phyloP scores from a whole-genome alignment of 768 basidiomycete species.

The Amanita jacksonii region DNA sequence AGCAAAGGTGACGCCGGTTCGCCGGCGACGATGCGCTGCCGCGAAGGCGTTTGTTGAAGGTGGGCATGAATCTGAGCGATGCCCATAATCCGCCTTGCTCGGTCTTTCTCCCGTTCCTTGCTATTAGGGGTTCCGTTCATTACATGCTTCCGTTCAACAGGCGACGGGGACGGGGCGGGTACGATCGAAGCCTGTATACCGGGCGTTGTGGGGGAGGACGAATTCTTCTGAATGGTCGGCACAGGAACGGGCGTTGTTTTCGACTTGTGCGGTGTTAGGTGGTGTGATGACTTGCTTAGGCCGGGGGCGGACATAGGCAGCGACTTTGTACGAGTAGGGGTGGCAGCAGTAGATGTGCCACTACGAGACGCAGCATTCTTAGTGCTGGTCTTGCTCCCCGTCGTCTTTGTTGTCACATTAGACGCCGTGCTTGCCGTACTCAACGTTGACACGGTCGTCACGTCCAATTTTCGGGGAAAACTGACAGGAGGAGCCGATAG shows the following conservation, averaged over 20 bases:
- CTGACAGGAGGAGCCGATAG: background rate
- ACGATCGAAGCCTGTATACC: no score
- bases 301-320: no score
- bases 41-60: conserved; percentile 11
- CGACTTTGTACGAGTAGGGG: no score
- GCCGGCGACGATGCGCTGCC: conserved; percentile 11
- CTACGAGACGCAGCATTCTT: background rate
- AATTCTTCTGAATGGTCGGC: background rate
- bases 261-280: background rate
- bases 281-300: no score
- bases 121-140: no score
- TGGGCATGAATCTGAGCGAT: conserved; percentile 8
- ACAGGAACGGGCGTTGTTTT: background rate
- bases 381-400: no score
- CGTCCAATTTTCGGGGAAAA: no score
- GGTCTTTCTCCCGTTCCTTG: background rate
- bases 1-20: conserved; percentile 9
- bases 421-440: no score
- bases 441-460: no score
- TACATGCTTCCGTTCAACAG: no score
- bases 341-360: background rate
- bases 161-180: no score
- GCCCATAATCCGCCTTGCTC: background rate
- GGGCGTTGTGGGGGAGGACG: background rate
- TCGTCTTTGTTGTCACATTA: no score